These are phyloP conservation scores for Penicillium freii DNA, from an alignment of 2,329 filamentous ascomycete genomes.

Conservation along the genomic window DNA sequence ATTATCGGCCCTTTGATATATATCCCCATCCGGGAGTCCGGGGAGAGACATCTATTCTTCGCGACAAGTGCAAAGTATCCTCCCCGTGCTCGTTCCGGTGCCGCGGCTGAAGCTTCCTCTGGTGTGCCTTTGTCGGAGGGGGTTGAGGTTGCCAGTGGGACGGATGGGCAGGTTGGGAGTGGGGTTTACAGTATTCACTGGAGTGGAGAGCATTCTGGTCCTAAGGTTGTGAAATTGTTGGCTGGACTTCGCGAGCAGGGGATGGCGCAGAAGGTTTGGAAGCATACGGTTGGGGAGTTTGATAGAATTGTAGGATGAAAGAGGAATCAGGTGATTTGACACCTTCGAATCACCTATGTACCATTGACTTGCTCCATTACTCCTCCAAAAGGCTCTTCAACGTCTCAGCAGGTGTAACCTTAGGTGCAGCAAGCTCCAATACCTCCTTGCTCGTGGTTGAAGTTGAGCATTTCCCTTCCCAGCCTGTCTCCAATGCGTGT, in stretches of 20 bases:
- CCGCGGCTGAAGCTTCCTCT: neutral
- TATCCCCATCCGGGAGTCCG: constrained; percentile 38
- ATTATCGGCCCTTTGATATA: constrained; percentile 28
- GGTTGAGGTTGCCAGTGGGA: constrained; percentile 17
- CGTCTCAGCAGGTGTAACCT: no score
- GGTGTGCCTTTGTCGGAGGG: constrained; percentile 19
- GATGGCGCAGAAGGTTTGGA: constrained; percentile 32
- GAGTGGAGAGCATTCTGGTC: constrained; percentile 18
- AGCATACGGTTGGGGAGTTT: constrained; percentile 31
- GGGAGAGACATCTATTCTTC: constrained; percentile 47
- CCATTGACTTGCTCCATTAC: no score
- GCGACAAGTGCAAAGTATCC: constrained; percentile 40
- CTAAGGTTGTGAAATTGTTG: constrained; percentile 23
- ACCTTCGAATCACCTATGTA: no score
- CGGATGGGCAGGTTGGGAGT: constrained; percentile 30
- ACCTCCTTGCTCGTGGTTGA: no score
- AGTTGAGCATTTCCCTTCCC: no score
- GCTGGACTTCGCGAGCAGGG: constrained; percentile 28
- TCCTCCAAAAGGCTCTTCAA: no score
- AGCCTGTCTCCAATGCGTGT: no score
- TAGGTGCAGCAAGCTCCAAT: no score
- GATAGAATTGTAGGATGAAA: constrained; percentile 6
- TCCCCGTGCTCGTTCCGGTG: neutral
- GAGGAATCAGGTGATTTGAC: no score
- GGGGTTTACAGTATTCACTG: constrained; percentile 31